phyloP scores from a whole-genome alignment of 1,139 yeast genomes.

The Candida glucosophila region DNA sequence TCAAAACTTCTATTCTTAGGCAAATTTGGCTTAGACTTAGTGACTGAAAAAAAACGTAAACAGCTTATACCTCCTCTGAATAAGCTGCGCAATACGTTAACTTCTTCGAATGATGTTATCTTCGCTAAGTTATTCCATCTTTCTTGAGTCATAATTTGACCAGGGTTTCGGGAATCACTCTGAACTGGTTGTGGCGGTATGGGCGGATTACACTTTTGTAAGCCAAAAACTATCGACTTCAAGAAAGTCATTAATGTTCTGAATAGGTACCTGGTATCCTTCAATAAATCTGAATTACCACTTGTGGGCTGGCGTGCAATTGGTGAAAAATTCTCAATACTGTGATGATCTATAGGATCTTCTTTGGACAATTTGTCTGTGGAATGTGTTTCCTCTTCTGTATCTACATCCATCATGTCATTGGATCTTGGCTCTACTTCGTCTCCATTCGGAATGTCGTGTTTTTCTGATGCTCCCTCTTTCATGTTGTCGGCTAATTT shows the following conservation, averaged over 20 bases:
- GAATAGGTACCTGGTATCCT: constrained; percentile 83
- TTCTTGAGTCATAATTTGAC: constrained; percentile 45
- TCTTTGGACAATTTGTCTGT: constrained; percentile 7
- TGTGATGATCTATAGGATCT: constrained; percentile 23
- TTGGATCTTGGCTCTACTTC: constrained; percentile 1
- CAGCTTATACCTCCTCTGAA: constrained; percentile 85
- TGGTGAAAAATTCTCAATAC: constrained; percentile 32
- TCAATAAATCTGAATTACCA: constrained; percentile 55
- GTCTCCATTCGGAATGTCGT: constrained; percentile 1
- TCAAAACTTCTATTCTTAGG: constrained; percentile 47
- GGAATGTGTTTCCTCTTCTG: constrained; percentile 5
- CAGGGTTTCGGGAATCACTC: constrained; percentile 51
- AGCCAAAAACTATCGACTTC: constrained; percentile 83
- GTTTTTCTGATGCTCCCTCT: constrained; percentile 1
- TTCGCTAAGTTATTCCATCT: constrained; percentile 87
- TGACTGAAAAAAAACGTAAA: constrained; percentile 61
- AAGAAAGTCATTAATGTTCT: constrained; percentile 84
- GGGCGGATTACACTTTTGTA: constrained; percentile 86
- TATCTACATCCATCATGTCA: constrained; percentile 4
- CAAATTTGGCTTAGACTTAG: constrained; percentile 33
- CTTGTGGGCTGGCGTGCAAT: constrained; percentile 22
- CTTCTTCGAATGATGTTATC: constrained; percentile 74
- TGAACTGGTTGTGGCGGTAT: constrained; percentile 47
- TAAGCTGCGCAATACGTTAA: constrained; percentile 62
- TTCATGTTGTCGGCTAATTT: constrained; percentile 27